Evolutionary conservation across 2,329 filamentous ascomycete genomes (phyloP), one percentile per base, ranked within the genome.

Genomic region (Calonectria crousiana): DNA sequence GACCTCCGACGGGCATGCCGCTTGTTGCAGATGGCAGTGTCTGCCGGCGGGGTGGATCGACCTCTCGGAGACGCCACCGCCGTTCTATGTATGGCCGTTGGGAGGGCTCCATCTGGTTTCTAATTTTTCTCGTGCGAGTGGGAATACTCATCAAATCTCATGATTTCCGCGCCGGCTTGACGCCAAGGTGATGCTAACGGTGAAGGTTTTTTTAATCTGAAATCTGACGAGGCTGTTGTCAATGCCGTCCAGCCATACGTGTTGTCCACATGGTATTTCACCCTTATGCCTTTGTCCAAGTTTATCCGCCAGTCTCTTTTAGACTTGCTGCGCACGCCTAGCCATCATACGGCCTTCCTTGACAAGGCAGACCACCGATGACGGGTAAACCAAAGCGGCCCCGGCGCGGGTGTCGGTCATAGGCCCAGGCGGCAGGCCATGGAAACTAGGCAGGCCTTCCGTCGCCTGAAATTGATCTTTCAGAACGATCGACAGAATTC

Each of bases 241-340:
- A 51, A 47, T 30, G 28, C 36, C 32, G 32, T 32, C 64, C 41
- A 32, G 64, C 53, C 44, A 52, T 41, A 38, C 60, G n/a, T 65
- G 52, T 64, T 44, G 66, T 47, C 44, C 38, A 58, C 56, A 72
- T 34, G 64, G 56, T 71, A 56, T 41, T 72, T 53, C 49, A 70
- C 74, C 23, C 53, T 41, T 14, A 44, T 58, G 65, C 30, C 23
- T 67, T 18, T 47, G 62, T 65, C 34, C 69, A 74, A 67, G 67
- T 78, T 71, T 72, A 49, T 38, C 47, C 32, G 66, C 71, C 65
- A 70, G 62, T 67, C 65, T 74, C 30, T 60, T 70, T 67, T 41
- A 51, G 56, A 38, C 56, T 56, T 34, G 4, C 18, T 26, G 36
- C 14, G 14, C 34, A 20, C 36, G 23, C 20, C 56, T 18, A 62